These are phyloP conservation scores for Leucocoprinus leucothites DNA, from an alignment of 768 basidiomycete genomes.

Conservation along the genomic window DNA sequence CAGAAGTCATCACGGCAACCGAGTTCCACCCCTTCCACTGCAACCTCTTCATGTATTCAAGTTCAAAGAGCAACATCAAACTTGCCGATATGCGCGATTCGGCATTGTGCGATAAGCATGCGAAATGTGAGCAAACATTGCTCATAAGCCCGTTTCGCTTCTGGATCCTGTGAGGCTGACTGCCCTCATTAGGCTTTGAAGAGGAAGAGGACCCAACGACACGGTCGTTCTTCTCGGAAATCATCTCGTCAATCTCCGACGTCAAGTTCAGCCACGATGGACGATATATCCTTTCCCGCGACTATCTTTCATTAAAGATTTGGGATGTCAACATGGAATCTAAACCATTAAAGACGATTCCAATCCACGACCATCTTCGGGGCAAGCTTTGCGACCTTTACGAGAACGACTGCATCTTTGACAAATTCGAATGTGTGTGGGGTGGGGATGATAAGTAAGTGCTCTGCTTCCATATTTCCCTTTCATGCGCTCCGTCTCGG, in stretches of 20 bases:
- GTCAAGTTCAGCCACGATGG: conserved; percentile 99
- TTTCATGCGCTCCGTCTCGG: conserved; percentile 9
- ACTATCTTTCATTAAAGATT: conserved; percentile 97
- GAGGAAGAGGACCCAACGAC: conserved; percentile 98
- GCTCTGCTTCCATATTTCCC: conserved; percentile 21
- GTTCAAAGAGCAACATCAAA: conserved; percentile 99
- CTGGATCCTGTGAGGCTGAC: neutral
- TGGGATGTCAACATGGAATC: conserved; percentile 99
- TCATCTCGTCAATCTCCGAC: conserved; percentile 99
- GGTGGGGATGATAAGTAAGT: conserved; percentile 93
- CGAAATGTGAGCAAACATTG: conserved; percentile 72
- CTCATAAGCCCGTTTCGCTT: conserved; percentile 11
- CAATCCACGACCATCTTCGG: conserved; percentile 96
- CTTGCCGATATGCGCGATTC: conserved; percentile 99
- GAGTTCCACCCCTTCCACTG: conserved; percentile 98
- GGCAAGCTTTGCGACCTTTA: conserved; percentile 98
- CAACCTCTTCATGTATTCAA: conserved; percentile 99
- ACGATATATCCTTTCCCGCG: conserved; percentile 92
- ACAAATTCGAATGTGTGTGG: conserved; percentile 99
- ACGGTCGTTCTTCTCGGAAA: conserved; percentile 99
- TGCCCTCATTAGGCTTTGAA: conserved; percentile 73
- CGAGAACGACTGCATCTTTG: conserved; percentile 99
- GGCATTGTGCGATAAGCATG: conserved; percentile 92
- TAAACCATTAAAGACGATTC: conserved; percentile 93
- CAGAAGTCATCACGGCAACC: conserved; percentile 99